These are phyloP conservation scores for Chlorella variabilis DNA, from an alignment of 163 green algal genomes.

Conservation along the genomic window DNA sequence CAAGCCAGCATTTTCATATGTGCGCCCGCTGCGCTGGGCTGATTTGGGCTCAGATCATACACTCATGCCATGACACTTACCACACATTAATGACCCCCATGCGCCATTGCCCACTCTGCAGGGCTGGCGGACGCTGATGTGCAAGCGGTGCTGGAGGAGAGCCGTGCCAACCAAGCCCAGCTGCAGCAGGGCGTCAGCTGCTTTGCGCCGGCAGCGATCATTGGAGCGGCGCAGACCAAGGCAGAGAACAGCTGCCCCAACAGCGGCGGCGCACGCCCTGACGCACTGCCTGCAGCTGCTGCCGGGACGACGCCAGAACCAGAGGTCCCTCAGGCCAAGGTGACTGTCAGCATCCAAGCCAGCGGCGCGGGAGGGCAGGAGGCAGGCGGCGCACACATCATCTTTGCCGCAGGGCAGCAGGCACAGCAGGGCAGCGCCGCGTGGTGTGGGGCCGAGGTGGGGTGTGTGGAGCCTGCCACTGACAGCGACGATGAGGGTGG, in stretches of 20 bases:
- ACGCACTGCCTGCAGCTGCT: background rate
- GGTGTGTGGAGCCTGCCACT: background rate
- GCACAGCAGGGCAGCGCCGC: background rate
- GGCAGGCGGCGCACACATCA: background rate
- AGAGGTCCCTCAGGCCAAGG: background rate
- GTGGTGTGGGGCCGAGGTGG: too few species aligned
- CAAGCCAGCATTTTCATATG: too few species aligned
- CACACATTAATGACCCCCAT: too few species aligned
- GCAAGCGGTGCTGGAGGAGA: slow-evolving; percentile 25
- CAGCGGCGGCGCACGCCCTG: background rate
- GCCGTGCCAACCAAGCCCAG: background rate
- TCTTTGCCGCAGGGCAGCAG: background rate
- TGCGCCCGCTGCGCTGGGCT: too few species aligned
- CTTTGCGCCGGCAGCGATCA: background rate
- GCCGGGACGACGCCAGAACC: background rate
- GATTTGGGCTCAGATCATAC: too few species aligned
- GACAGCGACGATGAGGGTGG: slow-evolving; percentile 1
- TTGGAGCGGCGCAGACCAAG: background rate
- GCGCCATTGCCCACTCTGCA: too few species aligned
- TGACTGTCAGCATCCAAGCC: background rate
- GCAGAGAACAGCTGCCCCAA: slow-evolving; percentile 4
- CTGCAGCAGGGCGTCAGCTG: background rate
- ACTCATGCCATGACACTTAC: too few species aligned
- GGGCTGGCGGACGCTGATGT: background rate
- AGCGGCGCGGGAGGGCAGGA: background rate